Evolutionary conservation across 768 basidiomycete species (phyloP).

Genomic region (Boletus edulis): DNA sequence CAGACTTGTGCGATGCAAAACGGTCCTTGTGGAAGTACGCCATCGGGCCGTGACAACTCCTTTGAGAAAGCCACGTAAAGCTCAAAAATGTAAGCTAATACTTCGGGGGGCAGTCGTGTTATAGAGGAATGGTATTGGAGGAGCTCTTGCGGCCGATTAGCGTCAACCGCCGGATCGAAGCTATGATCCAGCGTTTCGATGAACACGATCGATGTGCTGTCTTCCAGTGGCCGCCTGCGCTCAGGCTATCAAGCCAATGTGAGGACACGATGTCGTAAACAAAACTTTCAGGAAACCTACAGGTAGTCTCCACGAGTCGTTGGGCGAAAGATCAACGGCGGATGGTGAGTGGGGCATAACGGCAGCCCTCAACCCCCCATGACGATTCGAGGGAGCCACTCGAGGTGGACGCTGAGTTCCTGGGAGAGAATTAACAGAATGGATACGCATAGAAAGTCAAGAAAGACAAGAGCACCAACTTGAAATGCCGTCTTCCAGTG

Average conservation of each 20-base stretch:
- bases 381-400: no score
- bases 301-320: background rate
- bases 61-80: background rate
- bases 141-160: background rate
- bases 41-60: background rate
- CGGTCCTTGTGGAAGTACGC: background rate
- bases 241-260: background rate
- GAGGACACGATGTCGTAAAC: background rate
- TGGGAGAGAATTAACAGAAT: no score
- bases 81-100: slow-evolving; percentile 29
- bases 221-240: background rate
- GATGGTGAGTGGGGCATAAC: no score
- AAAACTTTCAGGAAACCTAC: background rate
- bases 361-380: no score
- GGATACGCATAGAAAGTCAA: no score
- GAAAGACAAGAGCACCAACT: no score
- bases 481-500: no score
- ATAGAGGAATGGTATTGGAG: background rate
- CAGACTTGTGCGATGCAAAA: slow-evolving; percentile 20
- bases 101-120: slow-evolving; percentile 27
- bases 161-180: background rate
- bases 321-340: no score
- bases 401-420: no score
- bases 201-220: background rate
- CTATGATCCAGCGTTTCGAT: background rate